Evolutionary conservation across 495 filamentous ascomycete genomes (phyloP), one percentile per base, ranked within the genome.

Genomic region (Penicillium silybi): DNA sequence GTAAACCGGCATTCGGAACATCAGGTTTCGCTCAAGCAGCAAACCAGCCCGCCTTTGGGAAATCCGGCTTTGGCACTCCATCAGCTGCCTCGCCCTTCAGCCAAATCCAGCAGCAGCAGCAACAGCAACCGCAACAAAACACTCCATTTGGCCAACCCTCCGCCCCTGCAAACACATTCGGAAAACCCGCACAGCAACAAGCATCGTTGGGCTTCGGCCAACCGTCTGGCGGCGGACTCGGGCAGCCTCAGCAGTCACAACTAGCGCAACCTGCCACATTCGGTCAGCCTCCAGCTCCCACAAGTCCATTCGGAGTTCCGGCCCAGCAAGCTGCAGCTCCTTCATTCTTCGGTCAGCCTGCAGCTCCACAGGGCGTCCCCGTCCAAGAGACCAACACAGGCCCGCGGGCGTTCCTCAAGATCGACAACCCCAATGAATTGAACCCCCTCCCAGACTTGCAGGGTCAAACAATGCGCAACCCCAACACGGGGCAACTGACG

Each of bases 381-480:
- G 60, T 52, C 10, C 27, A 46, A 18, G 42, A 32, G 10, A 46
- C 59, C 20, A 56, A 61, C 27, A 50, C 65, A 26, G 66, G 67
- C 6, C 69, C 71, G 2, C 60, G 58, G 15, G 53, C 74, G 3
- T 49, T 62, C 15, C 42, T 77, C 25, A 67, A 66, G 29, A 25
- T 67, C 6, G 61, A 68, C 0, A 58, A 63, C n/a, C 57, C 62
- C 7, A 58, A 57, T 41, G 64, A 65, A 1, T 59, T 70, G 41
- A 70, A 58, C 46, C 75, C 66, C 34, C 63, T 73, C 8, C 75
- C 71, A 41, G 60, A 54, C 13, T 52, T 78, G 6, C 50, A 57
- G 34, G 70, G 72, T 9, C 65, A 74, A 27, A 76, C 73, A 9
- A 49, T 64, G 18, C 66, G 67, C 35, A 58, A 78, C 41, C 64